These are phyloP conservation scores for Claviceps africana DNA, from an alignment of 2,329 filamentous ascomycete genomes.

Conservation along the genomic window DNA sequence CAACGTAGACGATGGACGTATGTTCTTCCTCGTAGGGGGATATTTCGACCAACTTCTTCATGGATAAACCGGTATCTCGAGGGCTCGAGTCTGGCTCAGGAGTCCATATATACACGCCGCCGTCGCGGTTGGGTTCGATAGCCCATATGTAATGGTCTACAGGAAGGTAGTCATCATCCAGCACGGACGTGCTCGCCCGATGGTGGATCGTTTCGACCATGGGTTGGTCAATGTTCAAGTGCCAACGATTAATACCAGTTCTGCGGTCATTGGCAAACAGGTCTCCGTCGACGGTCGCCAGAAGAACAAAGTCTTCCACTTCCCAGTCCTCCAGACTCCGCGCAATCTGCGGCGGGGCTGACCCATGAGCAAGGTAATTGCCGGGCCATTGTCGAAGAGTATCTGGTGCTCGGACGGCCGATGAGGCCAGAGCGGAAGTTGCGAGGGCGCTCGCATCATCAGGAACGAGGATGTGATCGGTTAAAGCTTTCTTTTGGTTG, in stretches of 20 bases:
- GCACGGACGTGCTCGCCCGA: slow-evolving; percentile 49
- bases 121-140: slow-evolving; percentile 80
- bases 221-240: slow-evolving; percentile 66
- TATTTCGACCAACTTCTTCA: slow-evolving; percentile 80
- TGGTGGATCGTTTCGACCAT: slow-evolving; percentile 86
- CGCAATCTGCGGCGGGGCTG: slow-evolving; percentile 80
- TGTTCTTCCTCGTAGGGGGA: slow-evolving; percentile 63
- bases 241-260: slow-evolving; percentile 75
- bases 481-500: slow-evolving; percentile 13
- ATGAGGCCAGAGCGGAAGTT: slow-evolving; percentile 83
- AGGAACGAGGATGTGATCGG: slow-evolving; percentile 19
- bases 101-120: slow-evolving; percentile 73
- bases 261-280: slow-evolving; percentile 82
- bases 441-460: slow-evolving; percentile 87
- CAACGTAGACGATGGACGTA: slow-evolving; percentile 67
- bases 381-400: slow-evolving; percentile 48
- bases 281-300: slow-evolving; percentile 98
- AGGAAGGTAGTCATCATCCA: slow-evolving; percentile 44
- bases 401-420: slow-evolving; percentile 84
- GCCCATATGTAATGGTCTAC: slow-evolving; percentile 90
- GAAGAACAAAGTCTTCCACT: slow-evolving; percentile 98
- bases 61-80: slow-evolving; percentile 54
- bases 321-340: slow-evolving; percentile 98
- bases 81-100: slow-evolving; percentile 47
- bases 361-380: slow-evolving; percentile 46